Base-by-base conservation (phyloP, 2,329 filamentous ascomycete genomes). In the Alternaria rosae region DNA sequence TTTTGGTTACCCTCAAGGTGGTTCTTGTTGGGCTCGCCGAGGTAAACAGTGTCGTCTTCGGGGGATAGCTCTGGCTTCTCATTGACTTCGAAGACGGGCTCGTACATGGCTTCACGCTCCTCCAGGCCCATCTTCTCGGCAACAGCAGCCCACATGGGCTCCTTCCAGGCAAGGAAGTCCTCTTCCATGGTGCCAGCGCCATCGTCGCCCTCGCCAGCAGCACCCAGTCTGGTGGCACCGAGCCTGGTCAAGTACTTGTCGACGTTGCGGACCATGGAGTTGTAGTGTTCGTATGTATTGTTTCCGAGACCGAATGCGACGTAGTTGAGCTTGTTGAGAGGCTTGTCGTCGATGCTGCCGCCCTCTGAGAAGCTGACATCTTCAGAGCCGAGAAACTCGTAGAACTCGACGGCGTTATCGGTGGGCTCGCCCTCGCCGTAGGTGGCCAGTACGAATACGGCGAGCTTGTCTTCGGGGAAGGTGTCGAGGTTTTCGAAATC, bases 271-370 rank as follows among this genome's bases (percentile, higher is more conserved):
- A 99, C 94, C 93, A 99, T 97, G 54, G 91, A 91, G 84, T 99
- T 99, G 86, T 97, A 99, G 85, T 99, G 95, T 79, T 99, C 95
- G 79, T 99, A 99, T 26, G 95, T 98, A 85, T 98, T 99, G 86
- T 99, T 99, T 70, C 95, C 95, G 41, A 99, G 89, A 75, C 95
- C 95, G 75, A 99, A 99, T 59, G 93, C 88, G 75, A 99, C 93
- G 77, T 94, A 99, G 80, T 94, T 94, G 77, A 99, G 87, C 74
- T 92, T 94, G 54, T 83, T 85, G 57, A 99, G 88, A 52, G 94
- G 87, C 65, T 90, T 87, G 21, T 94, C 91, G 47, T 87, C 86
- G 15, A 80, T 79, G 45, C 80, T 76, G 57, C 79, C 83, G 72
- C 89, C 87, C 75, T 93, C 88, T 70, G 91, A 92, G 82, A 98